Evolutionary conservation across 148 eudicot genomes (phyloP).

Genomic region (Nepenthes mirabilis): DNA sequence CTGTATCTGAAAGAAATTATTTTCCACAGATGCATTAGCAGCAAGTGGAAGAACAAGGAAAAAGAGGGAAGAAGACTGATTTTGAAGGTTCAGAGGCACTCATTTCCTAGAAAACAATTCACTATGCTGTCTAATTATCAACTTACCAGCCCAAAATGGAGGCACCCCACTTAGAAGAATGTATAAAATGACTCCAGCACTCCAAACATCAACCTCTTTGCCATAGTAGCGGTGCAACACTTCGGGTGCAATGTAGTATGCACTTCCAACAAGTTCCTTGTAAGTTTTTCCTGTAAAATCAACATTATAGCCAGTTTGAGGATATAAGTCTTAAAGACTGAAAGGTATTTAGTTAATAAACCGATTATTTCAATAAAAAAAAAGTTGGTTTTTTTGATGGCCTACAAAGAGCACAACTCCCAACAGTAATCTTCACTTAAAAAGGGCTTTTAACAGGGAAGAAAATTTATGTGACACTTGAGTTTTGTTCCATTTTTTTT

Average conservation of each 20-base stretch:
- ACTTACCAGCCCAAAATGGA: slow-evolving; percentile 83
- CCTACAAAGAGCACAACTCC: no score
- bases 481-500: no score
- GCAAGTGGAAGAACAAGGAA: neutral
- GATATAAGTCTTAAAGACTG: neutral
- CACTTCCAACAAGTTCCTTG: slow-evolving; percentile 64
- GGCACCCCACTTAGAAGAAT: slow-evolving; percentile 81
- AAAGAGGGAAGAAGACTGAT: neutral
- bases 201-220: slow-evolving; percentile 91
- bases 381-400: no score
- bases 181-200: slow-evolving; percentile 86
- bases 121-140: no score
- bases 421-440: no score
- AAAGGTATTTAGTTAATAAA: no score
- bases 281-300: slow-evolving; percentile 44
- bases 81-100: no score
- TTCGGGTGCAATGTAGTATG: slow-evolving; percentile 86
- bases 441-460: no score
- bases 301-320: slow-evolving; percentile 1
- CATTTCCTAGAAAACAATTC: no score
- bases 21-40: slow-evolving; percentile 3
- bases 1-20: slow-evolving; percentile 45
- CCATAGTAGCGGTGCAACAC: slow-evolving; percentile 59
- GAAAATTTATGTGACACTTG: no score
- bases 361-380: no score